Percentiles rank a stretch among this genome's conserved stretches.
Evolutionary conservation across 1,139 yeast species (phyloP).

Genomic region (Zhuliangozyma parablackwelliae): DNA sequence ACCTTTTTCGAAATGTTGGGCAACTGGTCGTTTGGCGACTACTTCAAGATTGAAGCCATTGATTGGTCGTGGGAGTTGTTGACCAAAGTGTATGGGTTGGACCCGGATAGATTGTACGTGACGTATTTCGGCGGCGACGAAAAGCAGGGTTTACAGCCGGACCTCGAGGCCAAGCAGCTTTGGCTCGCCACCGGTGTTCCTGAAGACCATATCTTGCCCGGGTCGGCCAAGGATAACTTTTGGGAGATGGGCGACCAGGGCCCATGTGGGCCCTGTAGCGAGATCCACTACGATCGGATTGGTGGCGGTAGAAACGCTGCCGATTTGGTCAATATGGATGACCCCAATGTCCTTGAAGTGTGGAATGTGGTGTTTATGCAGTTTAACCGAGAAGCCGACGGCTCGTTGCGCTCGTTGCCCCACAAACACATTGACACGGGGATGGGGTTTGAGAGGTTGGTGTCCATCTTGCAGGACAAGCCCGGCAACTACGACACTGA

Average conservation of each 20-base stretch:
- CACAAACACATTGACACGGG: constrained; percentile 97
- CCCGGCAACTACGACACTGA: constrained; percentile 95
- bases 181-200: constrained; percentile 88
- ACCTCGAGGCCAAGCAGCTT: constrained; percentile 82
- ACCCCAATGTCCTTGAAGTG: constrained; percentile 93
- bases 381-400: constrained; percentile 88
- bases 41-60: constrained; percentile 92
- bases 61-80: constrained; percentile 85
- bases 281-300: constrained; percentile 93
- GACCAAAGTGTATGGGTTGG: constrained; percentile 77
- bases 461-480: constrained; percentile 86
- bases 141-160: constrained; percentile 81
- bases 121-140: constrained; percentile 95
- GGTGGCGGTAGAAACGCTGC: constrained; percentile 99
- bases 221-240: constrained; percentile 84
- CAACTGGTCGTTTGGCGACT: constrained; percentile 99
- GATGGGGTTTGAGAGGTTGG: constrained; percentile 97
- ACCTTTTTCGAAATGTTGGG: constrained; percentile 99
- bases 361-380: constrained; percentile 98
- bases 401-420: constrained; percentile 78
- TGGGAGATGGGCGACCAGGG: constrained; percentile 99
- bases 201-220: constrained; percentile 90
- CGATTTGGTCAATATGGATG: constrained; percentile 85
- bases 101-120: constrained; percentile 78
- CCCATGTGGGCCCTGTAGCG: constrained; percentile 99